Evolutionary conservation across 441 rosid species (phyloP).

Genomic region (Metrosideros polymorpha): DNA sequence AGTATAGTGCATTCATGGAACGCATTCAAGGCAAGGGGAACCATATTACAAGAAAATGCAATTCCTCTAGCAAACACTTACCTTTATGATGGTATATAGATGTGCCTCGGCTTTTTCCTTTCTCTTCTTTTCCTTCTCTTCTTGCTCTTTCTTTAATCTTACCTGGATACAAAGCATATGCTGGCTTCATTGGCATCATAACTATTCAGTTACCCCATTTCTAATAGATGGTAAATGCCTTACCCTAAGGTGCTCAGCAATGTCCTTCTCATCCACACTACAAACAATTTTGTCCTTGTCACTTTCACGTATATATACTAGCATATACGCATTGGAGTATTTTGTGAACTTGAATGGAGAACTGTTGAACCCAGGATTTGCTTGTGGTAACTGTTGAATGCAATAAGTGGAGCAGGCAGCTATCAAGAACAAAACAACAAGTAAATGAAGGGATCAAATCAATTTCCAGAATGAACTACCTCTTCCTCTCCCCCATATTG

Average conservation of each 20-base stretch:
- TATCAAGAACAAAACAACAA: constrained; percentile 11
- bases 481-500: constrained; percentile 99
- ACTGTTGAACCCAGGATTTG: constrained; percentile 88
- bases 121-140: constrained; percentile 1
- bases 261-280: constrained; percentile 92
- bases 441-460: not conserved
- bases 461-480: constrained; percentile 29
- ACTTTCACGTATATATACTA: constrained; percentile 92
- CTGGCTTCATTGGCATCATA: constrained; percentile 1
- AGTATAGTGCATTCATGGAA: not conserved
- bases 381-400: constrained; percentile 62
- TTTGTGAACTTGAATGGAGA: constrained; percentile 93
- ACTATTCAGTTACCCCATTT: not conserved
- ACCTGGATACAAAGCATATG: not conserved
- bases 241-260: constrained; percentile 95
- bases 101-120: not conserved
- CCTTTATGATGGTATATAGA: not conserved
- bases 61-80: not conserved
- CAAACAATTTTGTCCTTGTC: constrained; percentile 94
- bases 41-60: not conserved
- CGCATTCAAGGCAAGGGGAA: not conserved
- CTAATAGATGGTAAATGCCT: constrained; percentile 2
- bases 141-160: constrained; percentile 1
- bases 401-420: not conserved
- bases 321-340: constrained; percentile 96